Conservation (phyloP, 2,329 filamentous ascomycete species). For the Pestalotiopsis sp. region DNA sequence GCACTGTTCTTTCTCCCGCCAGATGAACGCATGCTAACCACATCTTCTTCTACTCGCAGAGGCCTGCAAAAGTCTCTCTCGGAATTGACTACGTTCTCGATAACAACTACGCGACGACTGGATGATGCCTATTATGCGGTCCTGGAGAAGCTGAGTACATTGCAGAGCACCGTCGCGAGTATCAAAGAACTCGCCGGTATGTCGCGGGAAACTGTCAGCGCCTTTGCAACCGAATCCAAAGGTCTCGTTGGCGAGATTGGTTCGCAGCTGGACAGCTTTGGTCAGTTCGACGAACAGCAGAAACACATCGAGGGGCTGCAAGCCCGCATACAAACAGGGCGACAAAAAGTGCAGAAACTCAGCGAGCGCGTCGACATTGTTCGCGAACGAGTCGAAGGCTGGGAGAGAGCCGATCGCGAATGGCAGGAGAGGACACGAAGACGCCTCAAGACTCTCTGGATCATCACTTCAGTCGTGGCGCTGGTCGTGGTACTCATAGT, state of each 20-base stretch:
- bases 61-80: slow-evolving; percentile 52
- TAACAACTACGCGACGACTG: slow-evolving; percentile 62
- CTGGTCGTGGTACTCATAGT: slow-evolving; percentile 50
- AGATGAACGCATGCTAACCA: neutral
- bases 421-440: slow-evolving; percentile 68
- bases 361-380: slow-evolving; percentile 65
- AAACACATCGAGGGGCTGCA: slow-evolving; percentile 62
- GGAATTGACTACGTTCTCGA: slow-evolving; percentile 60
- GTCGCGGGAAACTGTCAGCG: slow-evolving; percentile 56
- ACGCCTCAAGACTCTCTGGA: slow-evolving; percentile 64
- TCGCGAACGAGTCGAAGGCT: slow-evolving; percentile 62
- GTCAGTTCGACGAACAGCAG: slow-evolving; percentile 66
- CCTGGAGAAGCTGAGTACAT: slow-evolving; percentile 63
- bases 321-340: slow-evolving; percentile 58
- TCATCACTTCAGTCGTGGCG: slow-evolving; percentile 49
- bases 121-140: slow-evolving; percentile 76
- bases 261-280: slow-evolving; percentile 59
- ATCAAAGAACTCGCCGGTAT: slow-evolving; percentile 67
- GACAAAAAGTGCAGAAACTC: slow-evolving; percentile 58
- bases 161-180: slow-evolving; percentile 64
- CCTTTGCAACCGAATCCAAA: slow-evolving; percentile 60
- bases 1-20: neutral
- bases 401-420: slow-evolving; percentile 66
- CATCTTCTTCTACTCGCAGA: slow-evolving; percentile 30
- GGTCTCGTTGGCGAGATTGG: slow-evolving; percentile 61